Conservation (phyloP, 139 green algal genomes). For the Chlorella sorokiniana region DNA sequence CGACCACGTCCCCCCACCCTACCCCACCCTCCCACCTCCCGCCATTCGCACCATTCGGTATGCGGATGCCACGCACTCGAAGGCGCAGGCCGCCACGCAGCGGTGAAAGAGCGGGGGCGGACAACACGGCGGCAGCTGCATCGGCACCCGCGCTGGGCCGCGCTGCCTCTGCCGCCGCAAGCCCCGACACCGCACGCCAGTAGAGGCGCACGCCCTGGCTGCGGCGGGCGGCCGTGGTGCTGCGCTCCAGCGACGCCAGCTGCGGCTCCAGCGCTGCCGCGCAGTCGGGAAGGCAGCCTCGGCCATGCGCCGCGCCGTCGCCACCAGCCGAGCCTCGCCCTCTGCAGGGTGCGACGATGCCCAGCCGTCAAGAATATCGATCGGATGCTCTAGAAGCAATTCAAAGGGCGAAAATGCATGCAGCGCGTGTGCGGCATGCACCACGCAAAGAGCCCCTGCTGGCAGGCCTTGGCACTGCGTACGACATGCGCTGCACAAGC, state of each 20-base stretch:
- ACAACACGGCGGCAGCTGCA: conserved; percentile 41
- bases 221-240: background rate
- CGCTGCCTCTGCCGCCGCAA: conserved; percentile 2
- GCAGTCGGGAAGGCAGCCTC: background rate
- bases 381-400: too few relatives aligned
- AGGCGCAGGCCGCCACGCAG: conserved; percentile 61
- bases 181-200: conserved; percentile 8
- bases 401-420: too few relatives aligned
- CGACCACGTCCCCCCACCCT: too few relatives aligned
- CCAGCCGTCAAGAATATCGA: too few relatives aligned
- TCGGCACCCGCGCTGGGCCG: background rate
- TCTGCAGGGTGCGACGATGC: background rate
- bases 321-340: background rate
- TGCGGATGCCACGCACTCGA: conserved; percentile 58
- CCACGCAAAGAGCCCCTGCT: too few relatives aligned
- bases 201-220: conserved; percentile 14
- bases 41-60: conserved; percentile 42
- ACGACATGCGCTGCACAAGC: too few relatives aligned
- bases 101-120: conserved; percentile 57
- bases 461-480: too few relatives aligned
- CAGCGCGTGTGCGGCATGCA: too few relatives aligned
- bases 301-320: background rate
- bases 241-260: conserved; percentile 14
- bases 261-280: background rate
- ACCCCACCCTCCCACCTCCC: too few relatives aligned